Evolutionary conservation across 1,139 yeast genomes (phyloP).

Genomic region (Sugiyamaella grinbergsii): DNA sequence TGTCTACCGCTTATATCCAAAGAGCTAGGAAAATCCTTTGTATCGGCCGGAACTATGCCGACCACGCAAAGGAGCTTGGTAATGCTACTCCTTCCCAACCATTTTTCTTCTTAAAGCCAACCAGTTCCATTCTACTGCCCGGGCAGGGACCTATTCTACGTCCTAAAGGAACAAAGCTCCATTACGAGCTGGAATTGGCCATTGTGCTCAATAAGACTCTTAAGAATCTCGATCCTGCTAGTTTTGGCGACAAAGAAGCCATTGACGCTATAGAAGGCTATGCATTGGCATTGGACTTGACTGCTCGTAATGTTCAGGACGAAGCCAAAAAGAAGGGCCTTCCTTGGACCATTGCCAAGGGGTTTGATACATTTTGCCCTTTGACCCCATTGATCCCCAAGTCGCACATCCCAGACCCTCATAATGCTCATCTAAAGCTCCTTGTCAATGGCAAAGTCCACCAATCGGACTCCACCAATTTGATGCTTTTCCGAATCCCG

Average conservation of each 20-base stretch:
- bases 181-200: slow-evolving; percentile 93
- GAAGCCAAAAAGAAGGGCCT: slow-evolving; percentile 92
- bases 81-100: slow-evolving; percentile 76
- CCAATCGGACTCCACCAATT: slow-evolving; percentile 76
- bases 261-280: slow-evolving; percentile 79
- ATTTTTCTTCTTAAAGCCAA: slow-evolving; percentile 87
- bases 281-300: slow-evolving; percentile 86
- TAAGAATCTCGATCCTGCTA: slow-evolving; percentile 58
- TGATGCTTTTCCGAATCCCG: slow-evolving; percentile 90
- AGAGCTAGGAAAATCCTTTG: slow-evolving; percentile 80
- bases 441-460: slow-evolving; percentile 67
- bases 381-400: slow-evolving; percentile 71
- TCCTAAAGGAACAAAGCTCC: slow-evolving; percentile 80
- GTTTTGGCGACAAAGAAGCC: slow-evolving; percentile 67
- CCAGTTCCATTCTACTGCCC: slow-evolving; percentile 50
- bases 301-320: slow-evolving; percentile 94
- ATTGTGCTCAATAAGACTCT: slow-evolving; percentile 66
- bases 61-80: slow-evolving; percentile 87
- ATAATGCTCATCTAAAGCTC: slow-evolving; percentile 66
- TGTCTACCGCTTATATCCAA: slow-evolving; percentile 18
- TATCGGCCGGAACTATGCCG: slow-evolving; percentile 95
- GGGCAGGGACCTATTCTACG: slow-evolving; percentile 74
- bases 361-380: slow-evolving; percentile 94
- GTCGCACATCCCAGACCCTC: slow-evolving; percentile 66
- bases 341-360: slow-evolving; percentile 97